These are phyloP conservation scores for Fraxinus americana DNA, from an alignment of 257 asterid species.

Conservation along the genomic window DNA sequence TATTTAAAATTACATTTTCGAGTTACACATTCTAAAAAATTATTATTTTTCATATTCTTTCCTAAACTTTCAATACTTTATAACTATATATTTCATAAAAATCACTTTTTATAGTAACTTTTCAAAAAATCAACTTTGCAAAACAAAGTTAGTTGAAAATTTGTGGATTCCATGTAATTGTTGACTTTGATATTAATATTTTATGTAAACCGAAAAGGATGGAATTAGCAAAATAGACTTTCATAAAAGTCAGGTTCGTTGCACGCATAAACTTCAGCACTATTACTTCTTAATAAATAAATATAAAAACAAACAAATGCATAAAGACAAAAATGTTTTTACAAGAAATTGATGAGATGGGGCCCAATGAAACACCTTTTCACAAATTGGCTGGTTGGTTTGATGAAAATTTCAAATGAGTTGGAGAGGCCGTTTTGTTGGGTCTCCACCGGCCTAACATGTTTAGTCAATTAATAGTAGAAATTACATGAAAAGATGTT, in stretches of 20 bases:
- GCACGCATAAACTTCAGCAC: constrained; percentile 17
- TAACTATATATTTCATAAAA: too few relatives aligned
- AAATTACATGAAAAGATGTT: too few relatives aligned
- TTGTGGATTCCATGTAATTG: too few relatives aligned
- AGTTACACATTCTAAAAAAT: too few relatives aligned
- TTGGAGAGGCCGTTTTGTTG: constrained; percentile 28
- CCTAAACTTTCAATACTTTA: too few relatives aligned
- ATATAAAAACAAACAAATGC: neutral
- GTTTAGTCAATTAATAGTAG: neutral
- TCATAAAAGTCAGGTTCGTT: constrained; percentile 54
- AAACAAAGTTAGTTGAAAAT: too few relatives aligned
- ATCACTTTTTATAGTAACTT: too few relatives aligned
- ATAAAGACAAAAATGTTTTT: neutral
- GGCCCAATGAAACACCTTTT: constrained; percentile 11
- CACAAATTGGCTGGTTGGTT: constrained; percentile 18
- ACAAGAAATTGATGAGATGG: neutral
- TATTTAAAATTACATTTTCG: too few relatives aligned
- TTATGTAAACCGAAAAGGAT: constrained; percentile 32
- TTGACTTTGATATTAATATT: too few relatives aligned
- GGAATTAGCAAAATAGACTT: constrained; percentile 42
- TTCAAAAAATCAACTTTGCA: too few relatives aligned
- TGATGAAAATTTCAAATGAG: constrained; percentile 32
- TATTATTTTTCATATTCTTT: too few relatives aligned
- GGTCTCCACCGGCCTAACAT: neutral
- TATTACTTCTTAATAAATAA: neutral